These are phyloP conservation scores for Dichotomopilus funicola DNA, from an alignment of 2,329 filamentous ascomycete species.

Conservation along the genomic window DNA sequence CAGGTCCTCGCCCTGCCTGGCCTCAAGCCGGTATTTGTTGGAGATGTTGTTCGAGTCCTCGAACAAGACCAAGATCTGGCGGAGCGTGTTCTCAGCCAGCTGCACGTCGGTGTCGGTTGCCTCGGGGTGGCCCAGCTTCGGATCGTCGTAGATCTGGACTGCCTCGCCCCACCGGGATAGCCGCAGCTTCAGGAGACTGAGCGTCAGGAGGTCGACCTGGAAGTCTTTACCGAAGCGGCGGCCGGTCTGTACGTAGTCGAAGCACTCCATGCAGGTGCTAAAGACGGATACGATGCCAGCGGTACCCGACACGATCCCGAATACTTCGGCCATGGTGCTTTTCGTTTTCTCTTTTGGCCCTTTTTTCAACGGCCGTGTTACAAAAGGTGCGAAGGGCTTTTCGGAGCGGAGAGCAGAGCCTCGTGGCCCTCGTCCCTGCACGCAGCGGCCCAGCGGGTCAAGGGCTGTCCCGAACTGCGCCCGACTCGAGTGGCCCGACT, in stretches of 20 bases:
- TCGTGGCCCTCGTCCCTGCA: no score
- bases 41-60: background rate
- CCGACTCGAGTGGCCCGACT: no score
- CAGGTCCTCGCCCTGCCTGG: background rate
- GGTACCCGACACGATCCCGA: background rate
- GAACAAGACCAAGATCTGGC: background rate
- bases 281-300: background rate
- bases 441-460: no score
- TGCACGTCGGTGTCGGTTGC: background rate
- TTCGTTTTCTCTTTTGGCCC: no score
- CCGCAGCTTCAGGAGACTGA: background rate
- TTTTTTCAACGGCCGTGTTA: no score
- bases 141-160: background rate
- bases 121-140: background rate
- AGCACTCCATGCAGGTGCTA: background rate
- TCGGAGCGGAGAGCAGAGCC: no score
- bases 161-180: background rate
- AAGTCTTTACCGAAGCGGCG: background rate
- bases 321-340: background rate
- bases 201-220: background rate
- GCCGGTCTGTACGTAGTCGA: background rate
- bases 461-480: no score
- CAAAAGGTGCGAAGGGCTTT: no score
- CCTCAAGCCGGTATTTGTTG: background rate
- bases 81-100: background rate